Conservation (phyloP, 441 rosid species). For the Flueggea neowawraea region DNA sequence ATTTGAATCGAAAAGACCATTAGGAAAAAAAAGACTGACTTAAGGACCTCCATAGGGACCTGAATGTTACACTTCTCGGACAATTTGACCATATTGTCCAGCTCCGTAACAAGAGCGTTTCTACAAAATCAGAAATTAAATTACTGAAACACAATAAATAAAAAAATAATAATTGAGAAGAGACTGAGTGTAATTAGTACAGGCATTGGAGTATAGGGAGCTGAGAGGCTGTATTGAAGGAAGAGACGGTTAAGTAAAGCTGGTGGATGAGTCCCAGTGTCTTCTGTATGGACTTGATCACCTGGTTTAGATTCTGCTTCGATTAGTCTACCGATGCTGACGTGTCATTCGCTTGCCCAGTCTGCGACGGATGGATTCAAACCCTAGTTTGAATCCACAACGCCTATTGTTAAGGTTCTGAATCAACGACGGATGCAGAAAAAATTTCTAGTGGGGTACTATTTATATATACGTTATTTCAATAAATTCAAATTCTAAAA, state of each 20-base stretch:
- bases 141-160: background rate
- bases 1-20: background rate
- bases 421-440: too few relatives aligned
- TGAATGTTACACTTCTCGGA: constrained; percentile 91
- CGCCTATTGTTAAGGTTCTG: too few relatives aligned
- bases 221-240: constrained; percentile 80
- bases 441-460: too few relatives aligned
- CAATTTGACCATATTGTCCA: constrained; percentile 75
- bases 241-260: constrained; percentile 75
- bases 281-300: constrained; percentile 77
- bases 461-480: too few relatives aligned
- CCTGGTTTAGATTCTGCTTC: constrained; percentile 73
- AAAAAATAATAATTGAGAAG: background rate
- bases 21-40: constrained; percentile 35
- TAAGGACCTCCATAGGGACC: constrained; percentile 88
- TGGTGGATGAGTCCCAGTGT: constrained; percentile 77
- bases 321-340: constrained; percentile 45
- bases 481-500: too few relatives aligned
- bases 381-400: too few relatives aligned
- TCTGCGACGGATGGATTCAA: background rate
- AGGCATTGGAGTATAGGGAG: constrained; percentile 90
- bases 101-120: constrained; percentile 74
- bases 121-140: constrained; percentile 28
- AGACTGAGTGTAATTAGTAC: constrained; percentile 30
- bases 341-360: constrained; percentile 46